Conservation (phyloP, 2,329 filamentous ascomycete species). For the Sporothrix pallida region DNA sequence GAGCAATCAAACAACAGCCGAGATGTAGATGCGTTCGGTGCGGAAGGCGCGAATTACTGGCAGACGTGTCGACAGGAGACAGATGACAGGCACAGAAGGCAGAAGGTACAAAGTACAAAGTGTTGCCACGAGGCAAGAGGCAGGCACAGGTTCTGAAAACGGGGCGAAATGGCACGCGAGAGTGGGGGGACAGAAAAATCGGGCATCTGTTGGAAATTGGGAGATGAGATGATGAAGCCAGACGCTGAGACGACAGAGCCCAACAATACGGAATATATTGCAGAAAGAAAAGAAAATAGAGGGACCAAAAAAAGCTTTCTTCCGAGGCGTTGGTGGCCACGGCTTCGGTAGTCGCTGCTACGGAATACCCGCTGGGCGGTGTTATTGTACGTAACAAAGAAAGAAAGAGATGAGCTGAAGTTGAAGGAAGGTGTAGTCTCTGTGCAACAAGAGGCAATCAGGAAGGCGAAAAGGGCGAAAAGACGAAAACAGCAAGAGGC, state of each 20-base stretch:
- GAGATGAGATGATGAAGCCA: not conserved
- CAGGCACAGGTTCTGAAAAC: constrained; percentile 1
- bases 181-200: not conserved
- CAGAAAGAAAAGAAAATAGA: not conserved
- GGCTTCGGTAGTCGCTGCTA: constrained; percentile 7
- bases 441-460: not conserved
- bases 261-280: too few species aligned
- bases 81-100: not conserved
- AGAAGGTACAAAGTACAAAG: not conserved
- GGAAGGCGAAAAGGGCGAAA: not conserved
- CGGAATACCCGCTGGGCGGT: constrained; percentile 12
- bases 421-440: not conserved
- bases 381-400: not conserved
- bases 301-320: not conserved
- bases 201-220: constrained; percentile 8
- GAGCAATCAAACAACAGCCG: not conserved
- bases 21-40: too few species aligned
- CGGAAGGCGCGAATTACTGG: not conserved
- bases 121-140: constrained; percentile 22
- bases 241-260: too few species aligned
- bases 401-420: not conserved
- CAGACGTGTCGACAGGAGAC: not conserved
- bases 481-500: not conserved
- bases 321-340: constrained; percentile 10
- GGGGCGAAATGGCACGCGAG: not conserved